phyloP scores from a whole-genome alignment of 208 protist genomes.

The Leishmania turanica region DNA sequence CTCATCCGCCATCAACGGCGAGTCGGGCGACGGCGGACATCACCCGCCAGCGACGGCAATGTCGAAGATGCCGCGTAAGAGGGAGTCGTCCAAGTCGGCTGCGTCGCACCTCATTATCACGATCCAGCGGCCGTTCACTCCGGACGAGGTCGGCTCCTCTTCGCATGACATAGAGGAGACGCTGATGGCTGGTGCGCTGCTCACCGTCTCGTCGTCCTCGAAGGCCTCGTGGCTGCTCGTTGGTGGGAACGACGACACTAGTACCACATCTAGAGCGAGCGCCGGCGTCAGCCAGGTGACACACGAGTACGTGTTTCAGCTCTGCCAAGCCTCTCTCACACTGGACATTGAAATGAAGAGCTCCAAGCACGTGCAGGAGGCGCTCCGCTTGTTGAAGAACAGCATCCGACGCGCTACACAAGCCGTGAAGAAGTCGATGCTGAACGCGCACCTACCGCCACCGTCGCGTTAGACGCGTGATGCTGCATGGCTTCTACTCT shows the following conservation, averaged over 20 bases:
- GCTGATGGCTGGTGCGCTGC: conserved; percentile 28
- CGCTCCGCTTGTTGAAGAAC: conserved; percentile 35
- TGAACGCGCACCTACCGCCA: conserved; percentile 18
- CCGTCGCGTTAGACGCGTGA: not conserved
- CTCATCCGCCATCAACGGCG: conserved; percentile 25
- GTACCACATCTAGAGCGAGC: conserved; percentile 35
- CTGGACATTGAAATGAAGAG: conserved; percentile 55
- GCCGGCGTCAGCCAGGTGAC: conserved; percentile 8
- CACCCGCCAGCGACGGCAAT: conserved; percentile 9
- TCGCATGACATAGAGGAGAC: conserved; percentile 37
- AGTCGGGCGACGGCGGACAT: conserved; percentile 16
- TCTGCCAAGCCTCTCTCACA: conserved; percentile 30
- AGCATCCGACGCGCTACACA: conserved; percentile 42
- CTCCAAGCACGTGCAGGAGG: conserved; percentile 39
- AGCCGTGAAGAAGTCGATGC: conserved; percentile 52
- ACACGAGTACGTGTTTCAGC: conserved; percentile 28
- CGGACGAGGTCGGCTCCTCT: conserved; percentile 61
- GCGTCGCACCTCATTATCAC: conserved; percentile 46
- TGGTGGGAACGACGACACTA: conserved; percentile 18
- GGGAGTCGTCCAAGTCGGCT: conserved; percentile 14
- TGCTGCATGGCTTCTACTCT: not conserved
- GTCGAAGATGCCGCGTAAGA: conserved; percentile 16
- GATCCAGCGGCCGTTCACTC: conserved; percentile 44
- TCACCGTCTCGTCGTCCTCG: conserved; percentile 31
- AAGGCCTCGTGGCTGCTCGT: conserved; percentile 24